Conservation (phyloP, 2,329 filamentous ascomycete genomes). For the Eurotiales sp. region DNA sequence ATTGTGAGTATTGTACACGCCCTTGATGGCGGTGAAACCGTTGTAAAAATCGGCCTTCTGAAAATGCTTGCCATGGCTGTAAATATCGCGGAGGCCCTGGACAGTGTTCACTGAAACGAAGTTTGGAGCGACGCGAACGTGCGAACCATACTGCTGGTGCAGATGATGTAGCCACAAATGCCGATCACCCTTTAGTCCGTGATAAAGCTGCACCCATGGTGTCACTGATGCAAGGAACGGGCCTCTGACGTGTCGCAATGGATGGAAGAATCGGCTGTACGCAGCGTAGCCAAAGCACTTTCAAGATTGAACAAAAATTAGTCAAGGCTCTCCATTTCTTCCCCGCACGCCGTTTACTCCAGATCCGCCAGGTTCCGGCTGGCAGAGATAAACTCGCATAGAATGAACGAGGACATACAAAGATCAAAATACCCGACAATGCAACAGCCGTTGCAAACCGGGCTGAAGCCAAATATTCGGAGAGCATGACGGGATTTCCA, state of each 20-base stretch:
- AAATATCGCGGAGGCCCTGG: conserved; percentile 49
- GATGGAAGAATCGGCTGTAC: conserved; percentile 36
- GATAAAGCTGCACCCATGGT: conserved; percentile 61
- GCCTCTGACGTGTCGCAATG: conserved; percentile 29
- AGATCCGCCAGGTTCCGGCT: background rate
- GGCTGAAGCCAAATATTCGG: conserved; percentile 7
- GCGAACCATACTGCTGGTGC: conserved; percentile 65
- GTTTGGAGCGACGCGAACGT: conserved; percentile 76
- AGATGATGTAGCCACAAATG: conserved; percentile 69
- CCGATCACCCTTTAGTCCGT: conserved; percentile 69
- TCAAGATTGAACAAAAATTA: background rate
- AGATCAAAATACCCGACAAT: background rate
- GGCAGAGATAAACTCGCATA: no score
- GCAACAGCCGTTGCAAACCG: conserved; percentile 10
- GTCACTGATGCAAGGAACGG: conserved; percentile 29
- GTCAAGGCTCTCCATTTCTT: background rate
- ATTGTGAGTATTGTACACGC: conserved; percentile 68
- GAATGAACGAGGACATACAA: conserved; percentile 3
- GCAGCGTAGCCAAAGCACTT: conserved; percentile 27
- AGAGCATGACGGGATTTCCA: conserved; percentile 10
- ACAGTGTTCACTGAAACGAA: conserved; percentile 72
- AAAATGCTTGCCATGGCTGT: conserved; percentile 38
- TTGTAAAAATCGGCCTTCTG: conserved; percentile 69
- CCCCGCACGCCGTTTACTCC: background rate
- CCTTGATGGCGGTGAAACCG: conserved; percentile 63